These are phyloP conservation scores for Apiosordaria backusii DNA, from an alignment of 495 filamentous ascomycete species.

Conservation along the genomic window DNA sequence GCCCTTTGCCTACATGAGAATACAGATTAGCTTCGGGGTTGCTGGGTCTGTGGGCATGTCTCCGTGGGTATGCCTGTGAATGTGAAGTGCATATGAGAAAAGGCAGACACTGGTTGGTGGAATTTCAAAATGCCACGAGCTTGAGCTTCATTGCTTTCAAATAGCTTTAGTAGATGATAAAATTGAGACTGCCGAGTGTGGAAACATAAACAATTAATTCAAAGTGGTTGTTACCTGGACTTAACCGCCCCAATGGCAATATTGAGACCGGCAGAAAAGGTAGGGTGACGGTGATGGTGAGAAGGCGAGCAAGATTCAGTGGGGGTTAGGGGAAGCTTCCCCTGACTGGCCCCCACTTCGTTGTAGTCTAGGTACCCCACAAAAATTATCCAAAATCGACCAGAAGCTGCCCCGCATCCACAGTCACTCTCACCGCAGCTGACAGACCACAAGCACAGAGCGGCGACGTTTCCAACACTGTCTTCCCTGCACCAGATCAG, in stretches of 20 bases:
- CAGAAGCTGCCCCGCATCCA: conserved; percentile 21
- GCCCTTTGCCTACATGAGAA: not conserved
- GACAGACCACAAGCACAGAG: conserved; percentile 4
- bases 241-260: conserved; percentile 1
- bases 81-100: not conserved
- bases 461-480: not conserved
- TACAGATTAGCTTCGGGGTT: not conserved
- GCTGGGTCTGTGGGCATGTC: not conserved
- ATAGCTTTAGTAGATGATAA: not conserved
- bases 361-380: conserved; percentile 17
- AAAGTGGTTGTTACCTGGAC: not conserved
- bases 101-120: not conserved
- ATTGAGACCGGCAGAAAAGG: not conserved
- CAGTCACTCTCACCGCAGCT: conserved; percentile 8
- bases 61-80: not conserved
- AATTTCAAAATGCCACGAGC: not conserved
- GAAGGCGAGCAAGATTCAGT: not conserved
- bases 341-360: not conserved
- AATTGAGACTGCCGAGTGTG: not conserved
- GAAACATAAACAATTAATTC: not conserved
- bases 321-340: not conserved
- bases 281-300: not conserved
- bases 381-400: conserved; percentile 20
- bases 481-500: not conserved
- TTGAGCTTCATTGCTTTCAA: not conserved